These are phyloP conservation scores for Candida ficus DNA, from an alignment of 805 yeast genomes.

Conservation along the genomic window DNA sequence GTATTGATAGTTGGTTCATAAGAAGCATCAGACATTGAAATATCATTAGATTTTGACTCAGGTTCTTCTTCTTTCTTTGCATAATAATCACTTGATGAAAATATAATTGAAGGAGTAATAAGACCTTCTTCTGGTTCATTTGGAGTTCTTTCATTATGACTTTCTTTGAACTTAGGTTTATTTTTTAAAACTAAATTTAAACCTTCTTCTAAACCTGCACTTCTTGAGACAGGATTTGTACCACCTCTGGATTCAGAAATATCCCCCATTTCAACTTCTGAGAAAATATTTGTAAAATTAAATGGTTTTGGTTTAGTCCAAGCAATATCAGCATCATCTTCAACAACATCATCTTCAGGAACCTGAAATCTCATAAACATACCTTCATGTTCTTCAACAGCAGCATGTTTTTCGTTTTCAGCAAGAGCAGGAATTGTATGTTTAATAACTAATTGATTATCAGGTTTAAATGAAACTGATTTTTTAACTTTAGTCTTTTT, in stretches of 20 bases:
- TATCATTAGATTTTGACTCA: too few relatives aligned
- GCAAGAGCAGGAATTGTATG: not conserved
- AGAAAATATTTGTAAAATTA: not conserved
- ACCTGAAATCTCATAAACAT: not conserved
- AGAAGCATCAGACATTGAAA: too few relatives aligned
- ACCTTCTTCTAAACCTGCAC: not conserved
- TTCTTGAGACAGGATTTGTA: not conserved
- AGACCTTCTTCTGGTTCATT: not conserved
- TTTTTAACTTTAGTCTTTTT: not conserved
- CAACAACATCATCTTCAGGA: not conserved
- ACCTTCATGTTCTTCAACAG: conserved; percentile 2
- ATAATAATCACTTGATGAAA: not conserved
- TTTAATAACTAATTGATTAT: not conserved
- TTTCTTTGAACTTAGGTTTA: not conserved
- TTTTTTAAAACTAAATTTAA: not conserved
- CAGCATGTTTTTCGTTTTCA: not conserved
- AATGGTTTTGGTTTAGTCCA: conserved; percentile 1
- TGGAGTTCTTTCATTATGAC: not conserved
- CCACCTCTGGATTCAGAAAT: conserved; percentile 4
- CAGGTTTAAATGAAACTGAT: conserved; percentile 3
- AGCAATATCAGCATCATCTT: not conserved
- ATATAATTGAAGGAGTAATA: not conserved
- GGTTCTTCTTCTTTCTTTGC: too few relatives aligned
- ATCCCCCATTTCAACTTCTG: not conserved
- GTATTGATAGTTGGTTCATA: too few relatives aligned